phyloP scores from a whole-genome alignment of 805 yeast genomes.

The Starmera pachycereana region DNA sequence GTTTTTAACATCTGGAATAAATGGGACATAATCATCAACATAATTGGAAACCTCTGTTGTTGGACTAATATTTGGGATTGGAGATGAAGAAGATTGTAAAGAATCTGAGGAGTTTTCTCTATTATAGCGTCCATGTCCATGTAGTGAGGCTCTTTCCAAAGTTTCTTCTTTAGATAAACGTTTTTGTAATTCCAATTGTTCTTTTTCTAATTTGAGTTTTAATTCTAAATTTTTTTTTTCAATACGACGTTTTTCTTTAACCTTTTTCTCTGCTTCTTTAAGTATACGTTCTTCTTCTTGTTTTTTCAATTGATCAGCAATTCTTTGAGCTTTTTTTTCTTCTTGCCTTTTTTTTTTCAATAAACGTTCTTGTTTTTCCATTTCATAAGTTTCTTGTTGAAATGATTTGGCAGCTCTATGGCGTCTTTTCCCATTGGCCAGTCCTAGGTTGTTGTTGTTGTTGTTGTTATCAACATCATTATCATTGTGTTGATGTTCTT shows the following conservation, averaged over 20 bases:
- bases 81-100: neutral
- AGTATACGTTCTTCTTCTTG: conserved; percentile 1
- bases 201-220: conserved; percentile 1
- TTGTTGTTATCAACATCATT: too few relatives aligned
- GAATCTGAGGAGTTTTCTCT: neutral
- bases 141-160: neutral
- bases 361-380: neutral
- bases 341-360: neutral
- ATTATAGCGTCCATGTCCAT: too few relatives aligned
- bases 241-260: conserved; percentile 2
- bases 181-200: neutral
- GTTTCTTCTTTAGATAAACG: neutral
- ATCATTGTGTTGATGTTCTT: too few relatives aligned
- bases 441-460: too few relatives aligned
- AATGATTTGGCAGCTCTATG: too few relatives aligned
- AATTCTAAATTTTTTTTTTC: conserved; percentile 4
- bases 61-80: conserved; percentile 1
- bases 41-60: conserved; percentile 1
- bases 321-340: conserved; percentile 4
- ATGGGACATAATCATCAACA: conserved; percentile 18
- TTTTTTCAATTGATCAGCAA: neutral
- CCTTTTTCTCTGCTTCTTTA: conserved; percentile 1
- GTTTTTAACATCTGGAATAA: conserved; percentile 8
- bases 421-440: too few relatives aligned
- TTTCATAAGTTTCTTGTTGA: neutral